Base-by-base conservation (phyloP, 2,329 filamentous ascomycete species). In the Arthrobotrys megalospora region DNA sequence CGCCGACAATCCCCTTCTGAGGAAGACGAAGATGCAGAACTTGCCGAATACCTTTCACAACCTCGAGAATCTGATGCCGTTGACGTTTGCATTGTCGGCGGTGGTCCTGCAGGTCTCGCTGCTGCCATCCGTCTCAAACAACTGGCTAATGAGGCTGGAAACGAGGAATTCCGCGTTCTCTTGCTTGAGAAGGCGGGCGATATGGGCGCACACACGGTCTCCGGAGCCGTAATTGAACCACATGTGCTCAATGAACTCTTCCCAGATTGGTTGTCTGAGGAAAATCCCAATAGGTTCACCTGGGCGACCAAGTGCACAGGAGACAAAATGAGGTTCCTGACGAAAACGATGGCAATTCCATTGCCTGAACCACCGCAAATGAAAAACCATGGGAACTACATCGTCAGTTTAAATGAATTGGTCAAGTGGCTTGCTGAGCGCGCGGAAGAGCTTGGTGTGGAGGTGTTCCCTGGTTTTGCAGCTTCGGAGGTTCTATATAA, bases 311-410 rank as follows among this genome's bases (percentile, higher is more conserved):
- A 94, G 19, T 95, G 94, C 3, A 91, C 89, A 80, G 87, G 86
- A 62, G 96, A 99, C 83, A 91, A 90, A 85, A 97, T 99, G 95
- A 91, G 93, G 81, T 97, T 97, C 85, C 88, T 99, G 79, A 98
- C 95, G 55, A 92, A 94, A 86, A 92, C 88, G 67, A 87, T 87
- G 79, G 87, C 94, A 0, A 90, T 97, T 72, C 93, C 93, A 5
- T 87, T 98, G 66, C 96, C 95, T 0, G 90, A 91, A 11, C 96
- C 96, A 52, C 96, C 96, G 36, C 96, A 98, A 86, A 99, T 99
- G 96, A 90, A 94, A 87, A 99, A 99, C 84, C 90, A 97, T 82
- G 96, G 96, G 81, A 99, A 99, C 86, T 98, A 96, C 85, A 99
- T 99, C 81, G 90, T 99, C 83, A 97, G 93, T 83, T 86, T 99